Conservation (phyloP, 2,329 filamentous ascomycete species). For the Septoria petroselini region DNA sequence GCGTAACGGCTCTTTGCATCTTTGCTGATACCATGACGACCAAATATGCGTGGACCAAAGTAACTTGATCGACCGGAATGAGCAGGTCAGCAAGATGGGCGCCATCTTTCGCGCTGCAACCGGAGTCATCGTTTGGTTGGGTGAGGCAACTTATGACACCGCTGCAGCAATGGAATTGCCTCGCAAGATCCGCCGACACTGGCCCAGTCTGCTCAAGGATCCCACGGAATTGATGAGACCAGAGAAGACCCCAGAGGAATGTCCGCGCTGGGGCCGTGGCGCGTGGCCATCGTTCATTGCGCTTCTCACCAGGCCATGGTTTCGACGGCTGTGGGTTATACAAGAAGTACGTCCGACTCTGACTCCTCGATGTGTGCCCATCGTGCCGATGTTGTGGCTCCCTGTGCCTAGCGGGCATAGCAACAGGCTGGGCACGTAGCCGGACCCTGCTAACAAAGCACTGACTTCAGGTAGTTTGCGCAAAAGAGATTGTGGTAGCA, state of each 20-base stretch:
- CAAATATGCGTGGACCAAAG: conserved; percentile 26
- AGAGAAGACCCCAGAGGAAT: conserved; percentile 18
- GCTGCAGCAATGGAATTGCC: conserved; percentile 22
- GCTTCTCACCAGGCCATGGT: conserved; percentile 22
- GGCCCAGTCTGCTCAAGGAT: conserved; percentile 19
- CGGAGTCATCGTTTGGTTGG: conserved; percentile 25
- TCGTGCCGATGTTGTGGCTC: no score
- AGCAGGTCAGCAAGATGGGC: conserved; percentile 23
- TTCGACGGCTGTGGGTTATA: conserved; percentile 22
- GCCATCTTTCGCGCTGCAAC: conserved; percentile 20
- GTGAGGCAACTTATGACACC: conserved; percentile 18
- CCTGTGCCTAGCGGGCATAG: background rate
- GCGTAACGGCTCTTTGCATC: background rate
- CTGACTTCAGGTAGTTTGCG: conserved; percentile 15
- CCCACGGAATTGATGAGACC: conserved; percentile 18
- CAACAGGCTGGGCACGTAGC: background rate
- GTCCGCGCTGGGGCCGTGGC: conserved; percentile 19
- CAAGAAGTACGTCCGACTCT: conserved; percentile 9
- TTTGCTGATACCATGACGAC: conserved; percentile 6
- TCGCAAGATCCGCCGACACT: conserved; percentile 19
- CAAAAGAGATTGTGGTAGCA: conserved; percentile 22
- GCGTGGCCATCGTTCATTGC: conserved; percentile 22
- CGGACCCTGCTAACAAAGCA: no score
- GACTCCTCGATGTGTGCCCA: no score
- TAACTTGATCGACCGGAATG: conserved; percentile 17